Evolutionary conservation across 2,329 filamentous ascomycete genomes (phyloP).

Genomic region (Penicillium brasilianum): DNA sequence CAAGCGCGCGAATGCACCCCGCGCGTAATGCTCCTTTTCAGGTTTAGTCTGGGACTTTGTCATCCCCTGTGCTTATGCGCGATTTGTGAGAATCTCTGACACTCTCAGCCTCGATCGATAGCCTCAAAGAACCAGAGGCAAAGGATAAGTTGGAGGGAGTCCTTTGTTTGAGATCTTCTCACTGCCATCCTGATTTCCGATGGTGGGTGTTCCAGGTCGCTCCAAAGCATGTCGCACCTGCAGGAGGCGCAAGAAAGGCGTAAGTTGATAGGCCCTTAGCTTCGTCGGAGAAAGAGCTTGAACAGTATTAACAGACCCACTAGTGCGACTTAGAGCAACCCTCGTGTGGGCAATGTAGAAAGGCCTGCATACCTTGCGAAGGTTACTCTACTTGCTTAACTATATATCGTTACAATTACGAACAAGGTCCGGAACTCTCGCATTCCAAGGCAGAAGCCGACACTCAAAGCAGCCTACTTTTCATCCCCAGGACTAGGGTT

Average conservation of each 20-base stretch:
- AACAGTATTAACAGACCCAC: not conserved
- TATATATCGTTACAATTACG: slow-evolving; percentile 7
- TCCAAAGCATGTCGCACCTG: slow-evolving; percentile 14
- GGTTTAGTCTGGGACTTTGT: not conserved
- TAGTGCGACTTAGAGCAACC: slow-evolving; percentile 15
- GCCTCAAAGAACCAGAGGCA: not conserved
- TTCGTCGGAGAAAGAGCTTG: not conserved
- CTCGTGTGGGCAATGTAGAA: slow-evolving; percentile 15
- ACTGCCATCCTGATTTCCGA: not conserved
- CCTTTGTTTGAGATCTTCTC: not conserved
- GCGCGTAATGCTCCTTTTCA: not conserved
- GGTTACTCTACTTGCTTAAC: slow-evolving; percentile 6
- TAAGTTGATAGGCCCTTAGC: slow-evolving; percentile 4
- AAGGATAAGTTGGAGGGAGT: not conserved
- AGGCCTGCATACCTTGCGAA: slow-evolving; percentile 14
- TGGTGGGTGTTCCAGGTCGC: slow-evolving; percentile 16
- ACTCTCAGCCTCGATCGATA: not conserved
- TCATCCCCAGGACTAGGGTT: not conserved
- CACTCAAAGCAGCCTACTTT: not conserved
- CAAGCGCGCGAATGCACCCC: not conserved
- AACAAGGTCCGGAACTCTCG: not conserved
- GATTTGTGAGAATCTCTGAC: not conserved
- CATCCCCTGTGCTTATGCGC: not conserved
- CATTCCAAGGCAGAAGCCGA: not conserved
- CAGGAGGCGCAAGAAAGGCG: slow-evolving; percentile 17